Evolutionary conservation across 1,139 yeast genomes (phyloP).

Genomic region (Yamadazyma taylorii): DNA sequence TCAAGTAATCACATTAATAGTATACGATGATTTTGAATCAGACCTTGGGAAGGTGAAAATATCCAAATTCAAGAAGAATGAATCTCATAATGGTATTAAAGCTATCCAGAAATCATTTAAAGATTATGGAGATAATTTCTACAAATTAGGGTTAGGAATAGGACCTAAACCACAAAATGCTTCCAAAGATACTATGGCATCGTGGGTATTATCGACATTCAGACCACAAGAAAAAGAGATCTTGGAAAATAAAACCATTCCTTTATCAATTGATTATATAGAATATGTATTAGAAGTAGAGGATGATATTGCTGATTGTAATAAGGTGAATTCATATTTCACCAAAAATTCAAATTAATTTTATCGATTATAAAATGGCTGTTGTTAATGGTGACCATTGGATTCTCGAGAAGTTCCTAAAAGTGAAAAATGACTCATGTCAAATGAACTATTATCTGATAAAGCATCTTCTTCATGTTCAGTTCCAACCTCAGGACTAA

Average conservation of each 20-base stretch:
- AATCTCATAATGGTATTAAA: conserved; percentile 44
- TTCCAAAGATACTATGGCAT: conserved; percentile 34
- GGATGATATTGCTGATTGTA: conserved; percentile 21
- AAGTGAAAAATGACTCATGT: conserved; percentile 2
- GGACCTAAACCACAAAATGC: conserved; percentile 46
- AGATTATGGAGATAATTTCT: conserved; percentile 14
- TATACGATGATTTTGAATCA: conserved; percentile 44
- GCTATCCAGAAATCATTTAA: conserved; percentile 19
- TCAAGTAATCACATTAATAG: conserved; percentile 22
- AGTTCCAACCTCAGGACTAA: conserved; percentile 13
- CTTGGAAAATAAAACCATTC: conserved; percentile 18
- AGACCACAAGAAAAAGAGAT: conserved; percentile 19
- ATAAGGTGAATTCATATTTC: conserved; percentile 21
- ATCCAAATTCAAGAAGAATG: conserved; percentile 31
- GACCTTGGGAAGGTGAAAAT: conserved; percentile 30
- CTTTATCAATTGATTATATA: conserved; percentile 20
- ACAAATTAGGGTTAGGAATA: conserved; percentile 42
- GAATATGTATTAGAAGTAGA: conserved; percentile 19
- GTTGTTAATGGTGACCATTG: conserved; percentile 3
- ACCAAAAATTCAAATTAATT: conserved; percentile 5
- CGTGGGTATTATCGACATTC: conserved; percentile 41
- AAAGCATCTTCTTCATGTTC: neutral
- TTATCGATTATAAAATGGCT: conserved; percentile 6
- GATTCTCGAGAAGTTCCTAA: neutral
- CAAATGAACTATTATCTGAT: conserved; percentile 1